Evolutionary conservation across 306 rosid species (phyloP).

Genomic region (Cucumis melo): DNA sequence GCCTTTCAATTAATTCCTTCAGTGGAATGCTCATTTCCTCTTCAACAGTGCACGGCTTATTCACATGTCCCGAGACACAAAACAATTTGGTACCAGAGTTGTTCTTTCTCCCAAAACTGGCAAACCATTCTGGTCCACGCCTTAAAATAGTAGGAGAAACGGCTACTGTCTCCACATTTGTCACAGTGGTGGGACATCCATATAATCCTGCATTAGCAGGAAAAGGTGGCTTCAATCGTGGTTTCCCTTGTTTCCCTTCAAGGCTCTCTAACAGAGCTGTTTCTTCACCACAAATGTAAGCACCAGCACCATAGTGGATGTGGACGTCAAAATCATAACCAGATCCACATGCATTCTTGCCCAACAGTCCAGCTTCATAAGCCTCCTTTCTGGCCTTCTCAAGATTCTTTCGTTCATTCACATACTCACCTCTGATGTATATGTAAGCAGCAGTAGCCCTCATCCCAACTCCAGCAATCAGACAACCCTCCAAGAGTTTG

Average conservation of each 20-base stretch:
- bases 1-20: constrained; percentile 94
- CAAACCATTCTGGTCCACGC: constrained; percentile 99
- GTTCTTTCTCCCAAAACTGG: constrained; percentile 96
- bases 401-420: constrained; percentile 71
- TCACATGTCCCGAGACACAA: constrained; percentile 92
- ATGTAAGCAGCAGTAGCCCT: constrained; percentile 96
- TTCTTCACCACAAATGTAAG: constrained; percentile 98
- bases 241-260: constrained; percentile 99
- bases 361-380: constrained; percentile 77
- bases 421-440: constrained; percentile 94
- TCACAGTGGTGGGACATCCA: constrained; percentile 95
- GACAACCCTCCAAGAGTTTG: constrained; percentile 85
- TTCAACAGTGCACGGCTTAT: constrained; percentile 97
- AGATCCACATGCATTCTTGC: constrained; percentile 96
- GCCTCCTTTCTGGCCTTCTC: constrained; percentile 90
- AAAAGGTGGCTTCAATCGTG: constrained; percentile 98
- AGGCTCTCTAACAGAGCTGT: constrained; percentile 96
- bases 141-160: constrained; percentile 95
- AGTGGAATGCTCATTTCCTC: constrained; percentile 97
- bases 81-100: constrained; percentile 87
- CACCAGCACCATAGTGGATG: constrained; percentile 97
- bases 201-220: constrained; percentile 98
- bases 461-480: constrained; percentile 99
- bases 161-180: constrained; percentile 96
- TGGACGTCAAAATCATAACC: constrained; percentile 95